These are phyloP conservation scores for Senecio squalidus DNA, from an alignment of 140 eudicot species.

Conservation along the genomic window DNA sequence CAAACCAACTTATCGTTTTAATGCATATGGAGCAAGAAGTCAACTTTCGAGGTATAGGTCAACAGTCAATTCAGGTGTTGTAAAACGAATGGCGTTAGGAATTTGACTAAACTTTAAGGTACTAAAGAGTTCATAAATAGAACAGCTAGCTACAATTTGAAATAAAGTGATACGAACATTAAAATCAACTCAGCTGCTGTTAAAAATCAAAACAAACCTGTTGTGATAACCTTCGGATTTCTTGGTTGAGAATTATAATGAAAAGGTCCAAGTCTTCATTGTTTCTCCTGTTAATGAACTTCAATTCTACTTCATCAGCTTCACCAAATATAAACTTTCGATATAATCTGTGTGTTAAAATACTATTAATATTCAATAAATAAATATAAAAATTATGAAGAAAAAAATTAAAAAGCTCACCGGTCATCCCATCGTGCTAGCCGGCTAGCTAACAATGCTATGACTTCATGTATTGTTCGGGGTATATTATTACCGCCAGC, in stretches of 20 bases:
- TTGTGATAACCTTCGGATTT: slow-evolving; percentile 73
- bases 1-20: too few species aligned
- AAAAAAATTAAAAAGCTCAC: slow-evolving; percentile 30
- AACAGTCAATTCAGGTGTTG: neutral
- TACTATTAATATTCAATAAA: neutral
- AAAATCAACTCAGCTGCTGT: too few species aligned
- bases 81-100: neutral
- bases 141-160: neutral
- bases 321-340: slow-evolving; percentile 90
- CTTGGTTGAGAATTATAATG: slow-evolving; percentile 75
- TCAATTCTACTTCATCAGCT: slow-evolving; percentile 93
- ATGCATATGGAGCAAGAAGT: neutral
- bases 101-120: too few species aligned
- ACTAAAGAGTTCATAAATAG: neutral
- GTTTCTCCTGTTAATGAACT: slow-evolving; percentile 89
- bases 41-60: neutral
- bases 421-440: slow-evolving; percentile 99
- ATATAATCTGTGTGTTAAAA: slow-evolving; percentile 41
- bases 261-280: slow-evolving; percentile 80
- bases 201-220: slow-evolving; percentile 46
- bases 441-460: slow-evolving; percentile 74
- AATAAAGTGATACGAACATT: neutral
- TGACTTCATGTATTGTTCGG: slow-evolving; percentile 73
- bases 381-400: neutral
- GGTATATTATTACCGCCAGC: slow-evolving; percentile 87